Percentiles rank a stretch among this genome's conserved stretches.
Evolutionary conservation across 1,284 basidiomycete species (phyloP).

Genomic region (Boletellus deceptivus): DNA sequence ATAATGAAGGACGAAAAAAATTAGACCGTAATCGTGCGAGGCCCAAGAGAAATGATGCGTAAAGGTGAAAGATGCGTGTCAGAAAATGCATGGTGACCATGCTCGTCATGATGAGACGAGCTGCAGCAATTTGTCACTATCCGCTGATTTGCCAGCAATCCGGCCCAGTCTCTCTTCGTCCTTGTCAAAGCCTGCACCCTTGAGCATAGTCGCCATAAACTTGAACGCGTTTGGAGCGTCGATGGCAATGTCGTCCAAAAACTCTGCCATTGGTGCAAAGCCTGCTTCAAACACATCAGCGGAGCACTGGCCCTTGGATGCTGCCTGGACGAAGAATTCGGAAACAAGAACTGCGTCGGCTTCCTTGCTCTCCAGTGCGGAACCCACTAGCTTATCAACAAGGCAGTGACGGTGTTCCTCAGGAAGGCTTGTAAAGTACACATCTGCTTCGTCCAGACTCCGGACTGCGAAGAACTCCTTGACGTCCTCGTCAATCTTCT

Average conservation of each 20-base stretch:
- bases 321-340: slow-evolving; percentile 59
- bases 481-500: slow-evolving; percentile 78
- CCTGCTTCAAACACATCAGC: slow-evolving; percentile 64
- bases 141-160: slow-evolving; percentile 58
- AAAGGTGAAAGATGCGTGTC: slow-evolving; percentile 8
- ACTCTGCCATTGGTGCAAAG: slow-evolving; percentile 64
- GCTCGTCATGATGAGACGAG: slow-evolving; percentile 50
- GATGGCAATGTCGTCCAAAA: slow-evolving; percentile 83
- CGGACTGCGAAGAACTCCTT: slow-evolving; percentile 77
- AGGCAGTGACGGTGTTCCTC: slow-evolving; percentile 61
- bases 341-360: slow-evolving; percentile 80
- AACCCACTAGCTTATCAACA: slow-evolving; percentile 72
- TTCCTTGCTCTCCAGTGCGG: slow-evolving; percentile 79
- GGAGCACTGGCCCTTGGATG: slow-evolving; percentile 53
- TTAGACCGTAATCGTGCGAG: slow-evolving; percentile 13
- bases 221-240: slow-evolving; percentile 87
- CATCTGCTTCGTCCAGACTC: slow-evolving; percentile 83
- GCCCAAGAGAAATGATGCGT: slow-evolving; percentile 14
- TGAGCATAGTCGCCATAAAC: slow-evolving; percentile 73
- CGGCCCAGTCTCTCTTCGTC: slow-evolving; percentile 57
- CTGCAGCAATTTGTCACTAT: slow-evolving; percentile 55
- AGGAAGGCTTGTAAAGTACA: slow-evolving; percentile 76
- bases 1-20: slow-evolving; percentile 7
- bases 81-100: slow-evolving; percentile 16
- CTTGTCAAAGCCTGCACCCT: slow-evolving; percentile 58